phyloP scores from a whole-genome alignment of 371 early-diverging fungal species.

The Mortierella sp. region DNA sequence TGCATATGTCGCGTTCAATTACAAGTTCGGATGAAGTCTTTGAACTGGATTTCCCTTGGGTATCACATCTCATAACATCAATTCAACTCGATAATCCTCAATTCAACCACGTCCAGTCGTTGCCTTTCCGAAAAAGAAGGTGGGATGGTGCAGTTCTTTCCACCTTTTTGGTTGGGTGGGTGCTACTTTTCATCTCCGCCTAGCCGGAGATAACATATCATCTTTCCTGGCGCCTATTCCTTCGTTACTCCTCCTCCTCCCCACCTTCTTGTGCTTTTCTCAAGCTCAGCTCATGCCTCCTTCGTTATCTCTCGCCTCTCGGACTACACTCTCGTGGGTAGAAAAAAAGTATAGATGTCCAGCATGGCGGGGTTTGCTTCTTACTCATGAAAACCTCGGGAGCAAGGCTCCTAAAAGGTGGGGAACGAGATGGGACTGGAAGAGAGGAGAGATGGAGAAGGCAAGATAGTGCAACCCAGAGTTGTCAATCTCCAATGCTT shows the following conservation, averaged over 20 bases:
- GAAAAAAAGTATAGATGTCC: neutral
- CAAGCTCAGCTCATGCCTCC: neutral
- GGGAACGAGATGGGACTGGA: neutral
- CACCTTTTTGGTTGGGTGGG: neutral
- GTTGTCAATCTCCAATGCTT: neutral
- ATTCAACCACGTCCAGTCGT: no score
- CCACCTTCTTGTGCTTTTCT: neutral
- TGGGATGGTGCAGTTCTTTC: neutral
- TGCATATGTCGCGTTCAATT: slow-evolving; percentile 4
- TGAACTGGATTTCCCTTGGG: no score
- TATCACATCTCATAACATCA: no score
- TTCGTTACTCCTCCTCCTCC: neutral
- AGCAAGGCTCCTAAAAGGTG: neutral
- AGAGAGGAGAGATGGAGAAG: neutral
- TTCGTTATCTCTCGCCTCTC: neutral
- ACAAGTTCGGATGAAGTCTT: neutral
- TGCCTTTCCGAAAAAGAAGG: no score
- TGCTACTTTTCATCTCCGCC: neutral
- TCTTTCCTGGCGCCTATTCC: neutral
- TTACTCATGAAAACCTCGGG: neutral
- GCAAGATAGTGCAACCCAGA: neutral
- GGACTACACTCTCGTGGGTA: neutral
- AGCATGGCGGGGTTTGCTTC: neutral
- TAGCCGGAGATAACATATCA: slow-evolving; percentile 10
- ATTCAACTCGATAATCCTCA: no score